Base-by-base conservation (phyloP, 2,329 filamentous ascomycete genomes). In the Ophiocordyceps sinensis region DNA sequence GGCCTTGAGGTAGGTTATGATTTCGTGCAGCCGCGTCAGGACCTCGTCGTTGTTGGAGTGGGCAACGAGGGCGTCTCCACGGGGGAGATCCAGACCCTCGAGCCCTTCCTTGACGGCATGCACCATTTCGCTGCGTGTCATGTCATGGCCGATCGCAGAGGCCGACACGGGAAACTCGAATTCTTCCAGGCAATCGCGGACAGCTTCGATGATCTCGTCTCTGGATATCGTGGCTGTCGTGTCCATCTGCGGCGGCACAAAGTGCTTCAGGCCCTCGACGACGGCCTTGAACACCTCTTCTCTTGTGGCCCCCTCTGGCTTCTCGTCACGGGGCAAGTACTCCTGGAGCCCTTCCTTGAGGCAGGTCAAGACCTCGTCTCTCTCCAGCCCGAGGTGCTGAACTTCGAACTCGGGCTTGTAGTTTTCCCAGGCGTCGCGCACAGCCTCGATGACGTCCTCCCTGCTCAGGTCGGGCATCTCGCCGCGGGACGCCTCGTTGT, bases 351-450 rank as follows among this genome's bases (percentile, higher is more conserved):
- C 89, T 63, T 95, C 82, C 49, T 84, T 79, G 23, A 96, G 70
- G 49, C 87, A 94, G 32, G 82, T 78, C 13, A 96, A 68, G 38
- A 96, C 83, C 54, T 96, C 89, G 12, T 95, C 86, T 5, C 86
- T 75, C 57, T 94, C 89, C 1, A 96, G 68, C 2, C 88, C 89
- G 46, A 93, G 83, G 52, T 94, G 86, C 51, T 94, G 82, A 5
- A 94, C 72, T 51, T 94, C 82, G 39, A 94, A 86, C 51, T 95
- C 86, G 1, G 89, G 89, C 61, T 94, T 94, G 63, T 94, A 94
- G 41, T 79, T 85, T 55, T 95, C 89, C 77, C 87, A 94, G 1
- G 88, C 89, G 50, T 94, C 87, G 50, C 80, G 79, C 13, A 96
- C 83, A 3, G 88, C 87, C 26, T 83, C 74, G 2, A 96, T 73